phyloP scores from a whole-genome alignment of 768 basidiomycete species.

The Collybia nuda region DNA sequence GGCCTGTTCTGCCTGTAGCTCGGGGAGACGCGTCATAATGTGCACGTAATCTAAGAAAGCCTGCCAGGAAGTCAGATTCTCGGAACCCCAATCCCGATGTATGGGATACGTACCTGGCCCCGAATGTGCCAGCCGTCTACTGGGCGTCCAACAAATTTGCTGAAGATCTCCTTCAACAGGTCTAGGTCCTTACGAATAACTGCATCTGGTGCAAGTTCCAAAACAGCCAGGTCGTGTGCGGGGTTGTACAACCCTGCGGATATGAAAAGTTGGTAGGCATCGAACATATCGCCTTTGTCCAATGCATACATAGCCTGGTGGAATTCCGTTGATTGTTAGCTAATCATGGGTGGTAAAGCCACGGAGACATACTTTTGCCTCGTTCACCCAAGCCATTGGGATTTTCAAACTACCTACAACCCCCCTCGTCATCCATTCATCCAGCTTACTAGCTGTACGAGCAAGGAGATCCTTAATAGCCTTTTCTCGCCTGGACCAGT shows the following conservation, averaged over 20 bases:
- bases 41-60: conserved; percentile 72
- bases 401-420: conserved; percentile 76
- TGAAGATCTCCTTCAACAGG: conserved; percentile 70
- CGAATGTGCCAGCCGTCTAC: conserved; percentile 81
- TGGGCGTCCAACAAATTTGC: conserved; percentile 52
- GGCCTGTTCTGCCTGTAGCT: conserved; percentile 44
- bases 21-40: conserved; percentile 59
- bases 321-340: neutral
- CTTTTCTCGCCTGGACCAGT: conserved; percentile 63
- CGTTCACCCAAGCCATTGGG: conserved; percentile 85
- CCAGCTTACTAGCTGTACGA: conserved; percentile 62
- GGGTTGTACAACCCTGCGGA: conserved; percentile 65
- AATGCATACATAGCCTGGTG: conserved; percentile 66
- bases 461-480: conserved; percentile 80
- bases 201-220: conserved; percentile 87
- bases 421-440: conserved; percentile 74
- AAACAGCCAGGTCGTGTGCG: conserved; percentile 83
- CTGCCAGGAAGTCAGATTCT: conserved; percentile 31
- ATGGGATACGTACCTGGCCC: conserved; percentile 63
- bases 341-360: too few relatives aligned
- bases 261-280: conserved; percentile 77
- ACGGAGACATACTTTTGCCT: conserved; percentile 65
- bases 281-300: conserved; percentile 58
- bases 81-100: neutral
- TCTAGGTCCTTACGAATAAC: conserved; percentile 66